Evolutionary conservation across 1,284 basidiomycete genomes (phyloP), one percentile per base, ranked within the genome.

Genomic region (Takashimella koratensis): DNA sequence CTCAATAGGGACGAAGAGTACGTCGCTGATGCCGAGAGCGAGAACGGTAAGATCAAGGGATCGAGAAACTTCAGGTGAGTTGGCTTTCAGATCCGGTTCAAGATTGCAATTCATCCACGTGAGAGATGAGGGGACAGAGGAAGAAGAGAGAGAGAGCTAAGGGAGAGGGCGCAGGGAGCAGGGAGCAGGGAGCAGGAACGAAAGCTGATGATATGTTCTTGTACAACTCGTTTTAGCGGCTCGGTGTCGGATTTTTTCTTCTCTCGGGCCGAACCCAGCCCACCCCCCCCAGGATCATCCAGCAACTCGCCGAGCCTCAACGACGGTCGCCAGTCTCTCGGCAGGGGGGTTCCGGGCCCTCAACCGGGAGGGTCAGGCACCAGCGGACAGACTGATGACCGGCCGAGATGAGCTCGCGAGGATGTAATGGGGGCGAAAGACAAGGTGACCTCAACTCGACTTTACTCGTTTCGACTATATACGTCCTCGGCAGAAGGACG

Each of bases 11-110:
- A 60, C 3, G 64, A 64, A 11, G 65, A 67, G 19, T 47, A 58
- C 40, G 62, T 47, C 1, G 63, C 51, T 3, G 71, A 71, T 50
- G 65, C 55, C 4, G 74, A 68, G 36, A 72, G 68, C 59, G 74
- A 74, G 65, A 76, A 70, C 59, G 74, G 73, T 36, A 77, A 77
- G 62, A 65, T 67, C 42, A 76, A 76, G 56, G 48, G 63, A 27
- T 58, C 64, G 19, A 57, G 70, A 41, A 74, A 71, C 41, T 76
- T 77, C 49, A 70, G 73, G 75, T 75, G 49, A 59, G 74, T 64
- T 21, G 5, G 5, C 16, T 30, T 26, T n/a, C 10, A 27, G 19
- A 22, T 22, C 19, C 41, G 22, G 41, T 20, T 22, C 41, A 19
- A 11, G 19, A 19, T 19, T 20, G 41, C n/a, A 19, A 22, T 22